Conservation (phyloP, 257 asterid genomes). For the Fraxinus excelsior region DNA sequence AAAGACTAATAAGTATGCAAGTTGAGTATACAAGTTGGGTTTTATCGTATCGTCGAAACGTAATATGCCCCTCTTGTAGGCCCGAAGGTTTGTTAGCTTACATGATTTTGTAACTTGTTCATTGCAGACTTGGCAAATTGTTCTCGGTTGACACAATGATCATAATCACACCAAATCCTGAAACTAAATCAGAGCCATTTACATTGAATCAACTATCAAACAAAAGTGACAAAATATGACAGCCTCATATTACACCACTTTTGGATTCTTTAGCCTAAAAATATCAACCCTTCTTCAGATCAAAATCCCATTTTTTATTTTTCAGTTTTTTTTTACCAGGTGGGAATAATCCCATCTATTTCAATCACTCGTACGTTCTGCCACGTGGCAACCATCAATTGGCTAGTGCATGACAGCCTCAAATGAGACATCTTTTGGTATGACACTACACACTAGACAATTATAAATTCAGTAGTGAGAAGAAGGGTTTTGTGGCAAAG, state of each 20-base stretch:
- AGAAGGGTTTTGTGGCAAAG: slow-evolving; percentile 48
- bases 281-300: neutral
- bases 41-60: too few relatives aligned
- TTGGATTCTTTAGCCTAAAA: neutral
- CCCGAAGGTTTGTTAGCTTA: neutral
- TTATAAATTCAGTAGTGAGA: slow-evolving; percentile 38
- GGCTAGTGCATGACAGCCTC: slow-evolving; percentile 67
- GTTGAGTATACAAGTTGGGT: too few relatives aligned
- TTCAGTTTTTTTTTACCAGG: slow-evolving; percentile 10
- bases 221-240: slow-evolving; percentile 1
- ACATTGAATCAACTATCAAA: slow-evolving; percentile 20
- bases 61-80: neutral
- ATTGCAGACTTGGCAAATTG: slow-evolving; percentile 15
- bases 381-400: slow-evolving; percentile 46
- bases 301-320: neutral
- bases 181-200: slow-evolving; percentile 44
- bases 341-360: slow-evolving; percentile 37
- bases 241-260: slow-evolving; percentile 36
- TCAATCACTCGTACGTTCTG: slow-evolving; percentile 38
- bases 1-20: too few relatives aligned
- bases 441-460: slow-evolving; percentile 13
- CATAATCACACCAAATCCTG: slow-evolving; percentile 44
- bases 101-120: neutral
- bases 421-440: slow-evolving; percentile 56
- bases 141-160: slow-evolving; percentile 28